Conservation (phyloP, 2,329 filamentous ascomycete species). For the Fonsecaea multimorphosa region DNA sequence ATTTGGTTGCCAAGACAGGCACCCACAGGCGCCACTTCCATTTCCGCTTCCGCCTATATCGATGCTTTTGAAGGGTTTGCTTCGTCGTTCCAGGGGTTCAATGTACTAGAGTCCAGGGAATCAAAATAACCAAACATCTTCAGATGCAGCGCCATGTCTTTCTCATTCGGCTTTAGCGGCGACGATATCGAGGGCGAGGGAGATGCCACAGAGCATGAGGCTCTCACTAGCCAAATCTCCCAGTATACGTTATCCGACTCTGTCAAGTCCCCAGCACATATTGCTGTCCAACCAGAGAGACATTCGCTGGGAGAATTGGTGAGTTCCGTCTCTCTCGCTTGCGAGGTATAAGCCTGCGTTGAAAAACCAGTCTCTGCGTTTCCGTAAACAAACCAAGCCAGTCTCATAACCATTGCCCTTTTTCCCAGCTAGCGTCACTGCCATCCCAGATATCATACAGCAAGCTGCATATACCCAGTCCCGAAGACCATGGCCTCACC, state of each 20-base stretch:
- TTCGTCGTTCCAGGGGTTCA: too few relatives aligned
- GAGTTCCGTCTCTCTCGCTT: constrained; percentile 41
- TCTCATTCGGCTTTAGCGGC: constrained; percentile 65
- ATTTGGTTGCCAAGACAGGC: too few relatives aligned
- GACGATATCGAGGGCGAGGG: constrained; percentile 62
- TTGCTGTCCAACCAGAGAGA: constrained; percentile 41
- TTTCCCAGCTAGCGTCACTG: constrained; percentile 24
- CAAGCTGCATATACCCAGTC: constrained; percentile 49
- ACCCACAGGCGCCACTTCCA: too few relatives aligned
- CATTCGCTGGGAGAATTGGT: constrained; percentile 58
- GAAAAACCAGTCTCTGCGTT: neutral
- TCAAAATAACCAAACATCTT: too few relatives aligned
- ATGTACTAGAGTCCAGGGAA: too few relatives aligned
- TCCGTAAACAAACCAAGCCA: neutral
- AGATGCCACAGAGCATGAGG: constrained; percentile 39
- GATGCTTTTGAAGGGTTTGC: too few relatives aligned
- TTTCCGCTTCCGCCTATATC: too few relatives aligned
- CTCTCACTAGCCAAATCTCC: constrained; percentile 21
- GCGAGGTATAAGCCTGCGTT: neutral
- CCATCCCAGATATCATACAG: constrained; percentile 67
- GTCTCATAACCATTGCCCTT: constrained; percentile 10
- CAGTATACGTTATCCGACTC: constrained; percentile 22
- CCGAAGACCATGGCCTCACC: constrained; percentile 31
- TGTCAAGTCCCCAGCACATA: constrained; percentile 27
- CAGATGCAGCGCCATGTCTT: constrained; percentile 41